phyloP scores from a whole-genome alignment of 2,329 filamentous ascomycete species.

The Huntiella abstrusa region DNA sequence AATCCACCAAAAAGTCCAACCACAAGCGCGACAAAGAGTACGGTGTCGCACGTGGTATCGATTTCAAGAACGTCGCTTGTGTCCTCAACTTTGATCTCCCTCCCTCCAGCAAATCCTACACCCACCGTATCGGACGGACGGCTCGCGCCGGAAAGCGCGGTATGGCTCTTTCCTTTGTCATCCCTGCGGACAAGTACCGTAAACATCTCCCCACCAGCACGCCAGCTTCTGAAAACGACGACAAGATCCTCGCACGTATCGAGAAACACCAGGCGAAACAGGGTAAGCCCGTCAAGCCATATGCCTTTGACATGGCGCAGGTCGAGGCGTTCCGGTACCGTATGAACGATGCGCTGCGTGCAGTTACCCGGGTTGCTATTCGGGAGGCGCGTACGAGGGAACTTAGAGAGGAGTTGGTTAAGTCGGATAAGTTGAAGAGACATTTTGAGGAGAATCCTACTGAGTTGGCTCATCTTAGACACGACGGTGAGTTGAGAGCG shows the following conservation, averaged over 20 bases:
- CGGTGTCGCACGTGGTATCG: constrained; percentile 86
- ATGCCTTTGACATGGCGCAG: constrained; percentile 86
- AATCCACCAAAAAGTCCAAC: constrained; percentile 23
- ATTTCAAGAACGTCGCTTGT: constrained; percentile 87
- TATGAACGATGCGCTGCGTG: constrained; percentile 76
- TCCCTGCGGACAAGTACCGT: constrained; percentile 62
- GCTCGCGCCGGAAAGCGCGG: constrained; percentile 79
- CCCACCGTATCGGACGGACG: constrained; percentile 89
- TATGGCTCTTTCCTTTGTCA: constrained; percentile 88
- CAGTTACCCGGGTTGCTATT: constrained; percentile 76
- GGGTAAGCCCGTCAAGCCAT: constrained; percentile 69
- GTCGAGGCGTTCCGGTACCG: constrained; percentile 90
- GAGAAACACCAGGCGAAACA: constrained; percentile 58
- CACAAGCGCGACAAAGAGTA: constrained; percentile 65
- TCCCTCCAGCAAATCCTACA: constrained; percentile 73
- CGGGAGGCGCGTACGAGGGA: constrained; percentile 80
- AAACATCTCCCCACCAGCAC: constrained; percentile 81
- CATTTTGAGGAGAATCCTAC: constrained; percentile 96
- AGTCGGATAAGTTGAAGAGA: constrained; percentile 82
- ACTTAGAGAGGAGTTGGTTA: constrained; percentile 72
- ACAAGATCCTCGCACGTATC: constrained; percentile 66
- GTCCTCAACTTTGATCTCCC: constrained; percentile 97
- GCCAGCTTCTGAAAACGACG: constrained; percentile 59
- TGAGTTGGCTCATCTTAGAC: constrained; percentile 69
- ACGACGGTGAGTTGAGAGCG: constrained; percentile 73